Base-by-base conservation (phyloP, 2,329 filamentous ascomycete species). In the Aspergillus floridensis region DNA sequence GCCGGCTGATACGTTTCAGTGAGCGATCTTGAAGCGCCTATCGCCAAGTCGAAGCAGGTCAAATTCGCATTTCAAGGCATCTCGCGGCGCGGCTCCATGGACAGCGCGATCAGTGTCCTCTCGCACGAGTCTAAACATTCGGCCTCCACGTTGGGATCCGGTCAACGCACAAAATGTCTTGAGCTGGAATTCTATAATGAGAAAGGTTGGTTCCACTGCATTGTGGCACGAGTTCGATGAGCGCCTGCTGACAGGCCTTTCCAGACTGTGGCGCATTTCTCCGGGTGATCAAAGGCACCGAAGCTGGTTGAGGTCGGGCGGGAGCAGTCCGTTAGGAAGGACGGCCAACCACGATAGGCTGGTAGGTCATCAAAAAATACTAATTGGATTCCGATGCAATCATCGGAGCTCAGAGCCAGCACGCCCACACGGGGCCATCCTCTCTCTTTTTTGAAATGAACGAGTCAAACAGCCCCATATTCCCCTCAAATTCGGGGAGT, bases 1-100 rank as follows among this genome's bases (percentile, higher is more conserved):
- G 29, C 10, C 6, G 8, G n/a, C 41, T 53, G 29, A 5, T 12
- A 24, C 31, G 14, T 14, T 22, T 16, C 22, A 61, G 59, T 54
- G 11, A 41, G 41, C 16, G 57, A 61, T 4, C 56, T 61, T 19
- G 53, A 50, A 1, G 57, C 55, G 44, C 21, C 19, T 2, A 4
- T 47, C 10, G 46, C 58, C 21, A 59, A 50, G 35, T 48, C 58
- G 2, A 49, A 48, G 1, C 26, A 52, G 5, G 6, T 32, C 7
- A 38, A 49, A 35, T 14, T 41, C 35, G 22, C 49, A 11, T 21
- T 41, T 5, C 41, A 56, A 7, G 12, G 26, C 5, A 31, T 31
- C 3, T 50, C 49, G 16, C 57, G 59, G 10, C 59, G 59, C 5
- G 54, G 56, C 41, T 61, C 59, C 12, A 55, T 61, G 14, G 59